Base-by-base conservation (phyloP, 805 yeast genomes). In the Saturnispora sekii region DNA sequence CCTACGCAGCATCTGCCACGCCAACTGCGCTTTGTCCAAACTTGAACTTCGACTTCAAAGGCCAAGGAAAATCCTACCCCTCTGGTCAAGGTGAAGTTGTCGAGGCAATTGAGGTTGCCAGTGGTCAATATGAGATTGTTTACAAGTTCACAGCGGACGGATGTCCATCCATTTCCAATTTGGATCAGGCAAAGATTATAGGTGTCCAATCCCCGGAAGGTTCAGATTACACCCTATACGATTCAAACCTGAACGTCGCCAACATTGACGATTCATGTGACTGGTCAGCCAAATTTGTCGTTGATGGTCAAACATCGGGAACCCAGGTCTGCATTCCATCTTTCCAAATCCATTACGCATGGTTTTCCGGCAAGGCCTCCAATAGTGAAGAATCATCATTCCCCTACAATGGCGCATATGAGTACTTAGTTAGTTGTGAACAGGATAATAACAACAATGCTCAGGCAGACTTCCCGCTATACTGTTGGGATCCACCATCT, bases 341-440 rank as follows among this genome's bases (percentile, higher is more conserved):
- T 12, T 60, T 60, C 52, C 61, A 58, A 49, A 53, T 62, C 39
- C 64, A 62, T 35, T 61, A 51, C 38, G 62, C 61, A 15, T 62
- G 64, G 57, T 53, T 57, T 33, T 55, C 58, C 28, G 62, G 59
- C 10, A 45, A 34, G 11, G 58, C 53, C 10, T 35, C 36, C 10
- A 36, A 38, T 9, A 35, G 42, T 9, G 44, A 46, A n/a, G 43
- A 47, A n/a, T 30, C 46, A 5, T 17, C 38, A 9, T 56, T 54
- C 49, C 21, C 28, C 3, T 56, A 52, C 41, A 15, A 40, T 6
- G 32, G 51, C 9, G 46, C 50, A 6, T 55, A 55, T 34, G 64
- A 60, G 37, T 59, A 61, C 47, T 35, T 48, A 30, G 50, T 56
- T 30, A 56, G 56, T 17, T 62, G 65, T 46, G 47, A 38, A 32